Evolutionary conservation across 2,329 filamentous ascomycete species (phyloP).

Genomic region (Hypomyces perniciosus): DNA sequence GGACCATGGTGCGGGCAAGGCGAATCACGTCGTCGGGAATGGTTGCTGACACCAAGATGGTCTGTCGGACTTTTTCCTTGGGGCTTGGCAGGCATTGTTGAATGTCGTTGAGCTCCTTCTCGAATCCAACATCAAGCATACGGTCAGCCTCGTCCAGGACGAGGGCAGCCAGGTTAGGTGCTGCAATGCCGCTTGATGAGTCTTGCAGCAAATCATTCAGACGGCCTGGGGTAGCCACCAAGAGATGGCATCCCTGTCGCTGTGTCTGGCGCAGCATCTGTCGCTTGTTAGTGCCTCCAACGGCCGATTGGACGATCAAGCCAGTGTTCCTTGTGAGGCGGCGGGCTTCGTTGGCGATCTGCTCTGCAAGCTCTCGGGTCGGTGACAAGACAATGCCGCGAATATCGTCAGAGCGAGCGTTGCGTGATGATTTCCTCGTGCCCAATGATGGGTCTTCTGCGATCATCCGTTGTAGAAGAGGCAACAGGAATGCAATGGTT

Average conservation of each 20-base stretch:
- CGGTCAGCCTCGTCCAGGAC: slow-evolving; percentile 97
- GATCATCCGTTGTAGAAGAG: slow-evolving; percentile 75
- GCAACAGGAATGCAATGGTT: slow-evolving; percentile 87
- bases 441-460: slow-evolving; percentile 56
- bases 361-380: slow-evolving; percentile 73
- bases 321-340: slow-evolving; percentile 61
- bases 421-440: slow-evolving; percentile 30
- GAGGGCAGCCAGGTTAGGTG: slow-evolving; percentile 80
- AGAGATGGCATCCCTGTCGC: slow-evolving; percentile 73
- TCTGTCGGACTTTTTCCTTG: slow-evolving; percentile 66
- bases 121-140: slow-evolving; percentile 93
- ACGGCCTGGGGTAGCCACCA: slow-evolving; percentile 87
- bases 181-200: slow-evolving; percentile 53
- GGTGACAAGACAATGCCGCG: slow-evolving; percentile 70
- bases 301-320: slow-evolving; percentile 67
- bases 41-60: slow-evolving; percentile 91
- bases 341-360: slow-evolving; percentile 73
- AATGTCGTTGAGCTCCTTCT: slow-evolving; percentile 59
- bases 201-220: slow-evolving; percentile 76
- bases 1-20: slow-evolving; percentile 73
- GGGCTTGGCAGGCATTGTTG: slow-evolving; percentile 56
- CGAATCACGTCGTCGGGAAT: slow-evolving; percentile 77
- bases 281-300: slow-evolving; percentile 80
- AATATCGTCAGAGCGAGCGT: slow-evolving; percentile 49
- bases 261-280: slow-evolving; percentile 62